Evolutionary conservation across 305 asterid species (phyloP).

Genomic region (Caryopteris hybrid): DNA sequence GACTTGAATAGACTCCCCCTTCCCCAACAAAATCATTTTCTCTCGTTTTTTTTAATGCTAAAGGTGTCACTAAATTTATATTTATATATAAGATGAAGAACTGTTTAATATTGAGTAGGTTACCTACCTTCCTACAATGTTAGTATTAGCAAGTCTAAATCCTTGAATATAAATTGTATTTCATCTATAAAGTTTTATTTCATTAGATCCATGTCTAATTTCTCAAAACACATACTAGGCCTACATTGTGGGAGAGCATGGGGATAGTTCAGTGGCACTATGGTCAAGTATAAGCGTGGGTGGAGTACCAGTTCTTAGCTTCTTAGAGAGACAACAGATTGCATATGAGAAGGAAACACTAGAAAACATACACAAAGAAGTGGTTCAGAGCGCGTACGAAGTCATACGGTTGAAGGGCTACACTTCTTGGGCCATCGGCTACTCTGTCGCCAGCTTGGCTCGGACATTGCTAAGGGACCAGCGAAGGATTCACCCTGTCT

Average conservation of each 20-base stretch:
- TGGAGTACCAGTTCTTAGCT: constrained; percentile 74
- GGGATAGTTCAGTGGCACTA: constrained; percentile 84
- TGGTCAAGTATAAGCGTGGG: constrained; percentile 96
- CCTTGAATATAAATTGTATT: too few relatives aligned
- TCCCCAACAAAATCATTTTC: too few relatives aligned
- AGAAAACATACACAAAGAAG: constrained; percentile 63
- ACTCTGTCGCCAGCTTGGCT: constrained; percentile 77
- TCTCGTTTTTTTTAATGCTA: too few relatives aligned
- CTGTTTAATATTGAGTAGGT: too few relatives aligned
- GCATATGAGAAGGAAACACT: constrained; percentile 66
- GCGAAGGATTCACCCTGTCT: constrained; percentile 77
- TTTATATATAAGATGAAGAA: too few relatives aligned
- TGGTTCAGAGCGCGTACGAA: constrained; percentile 72
- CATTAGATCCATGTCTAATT: too few relatives aligned
- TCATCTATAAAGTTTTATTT: too few relatives aligned
- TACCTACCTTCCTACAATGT: too few relatives aligned
- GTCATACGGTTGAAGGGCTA: constrained; percentile 79
- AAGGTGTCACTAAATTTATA: too few relatives aligned
- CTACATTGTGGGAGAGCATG: constrained; percentile 88
- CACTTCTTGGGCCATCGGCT: constrained; percentile 96
- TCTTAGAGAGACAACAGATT: constrained; percentile 61
- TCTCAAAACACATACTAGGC: constrained; percentile 51
- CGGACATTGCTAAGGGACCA: constrained; percentile 69
- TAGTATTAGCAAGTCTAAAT: too few relatives aligned
- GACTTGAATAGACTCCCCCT: too few relatives aligned